These are phyloP conservation scores for Porphyrellus cyaneotinctus DNA, from an alignment of 768 basidiomycete species.

Conservation along the genomic window DNA sequence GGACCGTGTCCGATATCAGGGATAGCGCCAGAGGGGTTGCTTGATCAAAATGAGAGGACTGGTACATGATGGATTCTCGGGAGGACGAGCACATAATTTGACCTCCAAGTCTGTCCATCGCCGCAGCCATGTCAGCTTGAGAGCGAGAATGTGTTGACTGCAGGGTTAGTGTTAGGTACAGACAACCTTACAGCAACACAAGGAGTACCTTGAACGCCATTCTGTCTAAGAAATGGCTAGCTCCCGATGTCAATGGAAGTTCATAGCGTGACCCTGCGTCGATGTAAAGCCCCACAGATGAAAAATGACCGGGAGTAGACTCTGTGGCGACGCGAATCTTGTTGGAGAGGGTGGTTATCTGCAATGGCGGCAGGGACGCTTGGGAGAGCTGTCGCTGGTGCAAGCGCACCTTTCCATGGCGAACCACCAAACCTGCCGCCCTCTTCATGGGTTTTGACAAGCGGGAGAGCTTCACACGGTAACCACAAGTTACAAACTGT, in stretches of 20 bases:
- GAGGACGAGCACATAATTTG: constrained; percentile 90
- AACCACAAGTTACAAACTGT: neutral
- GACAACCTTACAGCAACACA: neutral
- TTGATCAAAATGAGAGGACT: constrained; percentile 88
- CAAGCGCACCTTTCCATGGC: constrained; percentile 29
- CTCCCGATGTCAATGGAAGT: constrained; percentile 63
- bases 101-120: constrained; percentile 81
- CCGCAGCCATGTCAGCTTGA: constrained; percentile 71
- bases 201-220: constrained; percentile 89
- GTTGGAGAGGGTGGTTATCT: constrained; percentile 85
- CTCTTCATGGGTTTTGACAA: constrained; percentile 35
- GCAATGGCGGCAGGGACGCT: constrained; percentile 36
- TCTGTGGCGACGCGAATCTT: constrained; percentile 91
- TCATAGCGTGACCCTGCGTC: constrained; percentile 95
- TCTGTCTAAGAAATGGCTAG: constrained; percentile 89
- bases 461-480: neutral
- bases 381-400: constrained; percentile 27
- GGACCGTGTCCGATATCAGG: constrained; percentile 87
- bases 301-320: constrained; percentile 88
- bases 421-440: constrained; percentile 36
- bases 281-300: constrained; percentile 88
- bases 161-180: constrained; percentile 1
- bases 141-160: constrained; percentile 75
- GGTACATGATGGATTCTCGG: constrained; percentile 95
- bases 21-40: constrained; percentile 79